Base-by-base conservation (phyloP, 208 protist species). In the Vickermania spadyakhi region DNA sequence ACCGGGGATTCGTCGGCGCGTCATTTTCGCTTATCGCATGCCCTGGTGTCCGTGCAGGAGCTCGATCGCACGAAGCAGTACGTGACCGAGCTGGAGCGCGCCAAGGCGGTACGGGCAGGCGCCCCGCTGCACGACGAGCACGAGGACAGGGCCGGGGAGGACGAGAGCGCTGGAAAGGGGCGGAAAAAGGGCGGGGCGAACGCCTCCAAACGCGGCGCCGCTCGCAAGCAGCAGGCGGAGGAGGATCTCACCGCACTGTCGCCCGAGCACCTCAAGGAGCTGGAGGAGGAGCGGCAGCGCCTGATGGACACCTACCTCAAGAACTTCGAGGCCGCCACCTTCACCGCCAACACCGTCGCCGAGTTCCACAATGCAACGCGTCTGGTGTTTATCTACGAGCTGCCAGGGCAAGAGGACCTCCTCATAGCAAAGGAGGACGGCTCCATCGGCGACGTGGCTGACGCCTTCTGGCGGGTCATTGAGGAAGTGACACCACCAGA, bases 371-470 rank as follows among this genome's bases (percentile, higher is more conserved):
- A 23, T 18, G 13, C 56, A 1, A 2, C 13, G 13, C 64, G 31
- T 2, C 58, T 75, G 1, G 28, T 85, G 22, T 78, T 85, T 60
- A 31, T 85, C 22, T 80, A 85, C 45, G 74, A 65, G 36, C 52
- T 85, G 49, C 29, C 13, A 27, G 52, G 70, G 25, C 63, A 81
- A 29, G 78, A 69, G 1, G 64, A 66, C 3, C 68, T 85, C 11
- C n/a, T 78, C 21, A 21, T 3, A 3, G 5, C 27, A 23, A 18
- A 5, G 57, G 57, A 61, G 25, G 57, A 61, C 21, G 57, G 31
- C 5, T 21, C n/a, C 26, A 30, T 45, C 18, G 57, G 14, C 11
- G 57, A 50, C 25, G 7, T 52, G 3, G 5, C 5, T 23, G 51
- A 53, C 31, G 25, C 55, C 29, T 59, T 59, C 42, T 59, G 55